These are phyloP conservation scores for Aureobasidium sp. DNA, from an alignment of 2,329 filamentous ascomycete species.

Conservation along the genomic window DNA sequence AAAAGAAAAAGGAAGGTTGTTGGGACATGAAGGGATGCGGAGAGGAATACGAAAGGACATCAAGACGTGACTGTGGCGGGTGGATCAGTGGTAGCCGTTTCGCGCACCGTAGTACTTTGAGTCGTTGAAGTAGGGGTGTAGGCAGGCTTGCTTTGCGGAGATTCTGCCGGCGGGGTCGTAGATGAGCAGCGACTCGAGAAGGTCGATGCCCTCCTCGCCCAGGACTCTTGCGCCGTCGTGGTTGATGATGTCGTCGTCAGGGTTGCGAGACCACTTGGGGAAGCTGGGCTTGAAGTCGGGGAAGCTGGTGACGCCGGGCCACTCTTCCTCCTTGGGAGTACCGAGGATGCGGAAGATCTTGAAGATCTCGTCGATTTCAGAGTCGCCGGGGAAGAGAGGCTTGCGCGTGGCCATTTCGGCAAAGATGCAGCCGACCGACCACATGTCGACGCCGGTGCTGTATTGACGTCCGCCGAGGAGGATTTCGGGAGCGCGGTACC, in stretches of 20 bases:
- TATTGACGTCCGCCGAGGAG: constrained; percentile 84
- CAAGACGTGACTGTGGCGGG: neutral
- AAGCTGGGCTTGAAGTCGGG: constrained; percentile 90
- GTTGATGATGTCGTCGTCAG: constrained; percentile 55
- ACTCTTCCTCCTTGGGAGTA: constrained; percentile 70
- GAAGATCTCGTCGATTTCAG: constrained; percentile 90
- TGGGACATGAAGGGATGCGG: neutral
- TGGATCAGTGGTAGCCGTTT: constrained; percentile 19
- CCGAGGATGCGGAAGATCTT: constrained; percentile 80
- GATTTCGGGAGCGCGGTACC: constrained; percentile 88
- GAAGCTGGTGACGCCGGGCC: constrained; percentile 90
- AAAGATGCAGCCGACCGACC: constrained; percentile 90
- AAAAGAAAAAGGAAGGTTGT: neutral
- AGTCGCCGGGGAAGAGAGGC: constrained; percentile 85
- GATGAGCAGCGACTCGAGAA: constrained; percentile 63
- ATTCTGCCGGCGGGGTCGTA: constrained; percentile 83
- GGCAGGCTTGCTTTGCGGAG: constrained; percentile 78
- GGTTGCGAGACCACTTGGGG: constrained; percentile 77
- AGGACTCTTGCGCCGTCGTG: constrained; percentile 44
- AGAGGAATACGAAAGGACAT: constrained; percentile 11
- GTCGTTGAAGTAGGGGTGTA: constrained; percentile 66
- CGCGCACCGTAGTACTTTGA: constrained; percentile 15
- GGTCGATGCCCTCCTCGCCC: constrained; percentile 61
- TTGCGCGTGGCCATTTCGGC: constrained; percentile 95
- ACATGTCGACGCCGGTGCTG: constrained; percentile 92